Percentiles rank a stretch among this genome's conserved stretches.
Conservation (phyloP, 2,329 filamentous ascomycete species). For the Aspergillus tamarii region DNA sequence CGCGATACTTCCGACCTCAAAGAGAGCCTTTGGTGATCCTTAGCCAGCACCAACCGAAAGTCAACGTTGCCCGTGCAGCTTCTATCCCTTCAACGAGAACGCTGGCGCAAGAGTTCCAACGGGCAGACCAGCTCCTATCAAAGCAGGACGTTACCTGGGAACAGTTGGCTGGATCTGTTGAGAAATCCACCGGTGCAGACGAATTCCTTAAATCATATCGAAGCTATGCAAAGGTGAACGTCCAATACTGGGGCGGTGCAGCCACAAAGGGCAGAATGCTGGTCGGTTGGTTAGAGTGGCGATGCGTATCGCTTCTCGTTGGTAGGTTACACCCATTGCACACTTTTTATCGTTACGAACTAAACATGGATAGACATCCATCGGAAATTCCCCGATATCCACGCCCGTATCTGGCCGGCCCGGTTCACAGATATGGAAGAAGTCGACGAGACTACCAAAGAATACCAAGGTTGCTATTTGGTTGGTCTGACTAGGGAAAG, state of each 20-base stretch:
- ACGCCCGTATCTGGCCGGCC: constrained; percentile 12
- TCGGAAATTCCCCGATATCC: constrained; percentile 10
- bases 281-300: constrained; percentile 13
- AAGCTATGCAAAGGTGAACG: constrained; percentile 9
- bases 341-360: accelerated
- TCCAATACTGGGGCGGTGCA: constrained; percentile 13
- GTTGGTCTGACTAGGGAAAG: constrained; percentile 7
- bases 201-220: constrained; percentile 7
- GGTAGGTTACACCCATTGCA: neutral
- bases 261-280: constrained; percentile 5
- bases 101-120: constrained; percentile 1
- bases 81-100: neutral
- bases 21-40: constrained; percentile 11
- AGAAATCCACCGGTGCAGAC: neutral
- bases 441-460: neutral
- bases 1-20: constrained; percentile 11
- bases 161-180: neutral
- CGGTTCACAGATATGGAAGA: constrained; percentile 12
- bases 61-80: constrained; percentile 9
- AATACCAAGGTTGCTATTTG: constrained; percentile 13
- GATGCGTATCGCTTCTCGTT: constrained; percentile 13
- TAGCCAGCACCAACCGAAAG: constrained; percentile 11
- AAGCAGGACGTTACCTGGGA: neutral
- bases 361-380: constrained; percentile 4
- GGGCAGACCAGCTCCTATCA: neutral